These are phyloP conservation scores for Kurtzmaniella quercitrusa DNA, from an alignment of 1,139 yeast species.

Conservation along the genomic window DNA sequence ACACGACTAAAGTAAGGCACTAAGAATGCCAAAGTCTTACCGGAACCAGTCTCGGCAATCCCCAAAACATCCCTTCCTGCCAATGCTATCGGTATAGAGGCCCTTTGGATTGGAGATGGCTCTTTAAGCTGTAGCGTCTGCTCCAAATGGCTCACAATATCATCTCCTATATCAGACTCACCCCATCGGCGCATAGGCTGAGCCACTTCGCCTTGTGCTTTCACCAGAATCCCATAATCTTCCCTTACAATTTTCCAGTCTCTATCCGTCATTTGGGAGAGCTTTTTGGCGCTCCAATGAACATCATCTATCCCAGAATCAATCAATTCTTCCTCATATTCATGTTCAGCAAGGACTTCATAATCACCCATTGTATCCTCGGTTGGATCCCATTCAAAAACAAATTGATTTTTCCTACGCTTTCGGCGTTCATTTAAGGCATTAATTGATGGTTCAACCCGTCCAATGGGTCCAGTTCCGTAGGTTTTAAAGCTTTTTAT, in stretches of 20 bases:
- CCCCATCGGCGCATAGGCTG: slow-evolving; percentile 74
- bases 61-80: slow-evolving; percentile 68
- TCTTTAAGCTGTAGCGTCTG: slow-evolving; percentile 42
- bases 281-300: slow-evolving; percentile 72
- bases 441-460: slow-evolving; percentile 6
- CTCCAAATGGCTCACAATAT: slow-evolving; percentile 35
- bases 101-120: slow-evolving; percentile 91
- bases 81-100: slow-evolving; percentile 74
- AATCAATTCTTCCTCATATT: slow-evolving; percentile 9
- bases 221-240: slow-evolving; percentile 64
- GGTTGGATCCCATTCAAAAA: slow-evolving; percentile 64
- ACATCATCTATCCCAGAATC: slow-evolving; percentile 21
- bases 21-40: slow-evolving; percentile 83
- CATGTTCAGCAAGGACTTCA: slow-evolving; percentile 36
- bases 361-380: slow-evolving; percentile 59
- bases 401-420: slow-evolving; percentile 34
- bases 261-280: slow-evolving; percentile 64
- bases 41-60: slow-evolving; percentile 95
- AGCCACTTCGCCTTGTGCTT: slow-evolving; percentile 43
- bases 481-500: not conserved
- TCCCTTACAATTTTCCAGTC: slow-evolving; percentile 91
- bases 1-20: slow-evolving; percentile 65
- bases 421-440: slow-evolving; percentile 2
- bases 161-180: slow-evolving; percentile 50
- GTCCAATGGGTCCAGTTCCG: not conserved